These are phyloP conservation scores for Fusarium redolens DNA, from an alignment of 2,329 filamentous ascomycete genomes.

Conservation along the genomic window DNA sequence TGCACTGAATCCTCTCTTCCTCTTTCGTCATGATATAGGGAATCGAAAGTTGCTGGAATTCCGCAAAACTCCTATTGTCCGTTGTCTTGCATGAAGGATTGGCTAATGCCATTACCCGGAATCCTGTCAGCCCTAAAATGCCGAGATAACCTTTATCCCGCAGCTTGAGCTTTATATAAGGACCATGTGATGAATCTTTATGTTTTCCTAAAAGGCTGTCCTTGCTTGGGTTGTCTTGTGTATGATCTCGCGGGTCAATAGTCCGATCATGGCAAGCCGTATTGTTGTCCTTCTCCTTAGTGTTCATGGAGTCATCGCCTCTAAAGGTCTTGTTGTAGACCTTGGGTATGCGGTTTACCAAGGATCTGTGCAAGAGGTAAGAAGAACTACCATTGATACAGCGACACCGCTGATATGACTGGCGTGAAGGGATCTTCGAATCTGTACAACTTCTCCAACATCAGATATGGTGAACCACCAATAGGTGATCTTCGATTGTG, in stretches of 20 bases:
- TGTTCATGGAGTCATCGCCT: not conserved
- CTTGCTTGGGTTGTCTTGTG: too few species aligned
- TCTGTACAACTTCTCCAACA: not conserved
- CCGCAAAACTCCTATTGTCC: not conserved
- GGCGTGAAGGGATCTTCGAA: not conserved
- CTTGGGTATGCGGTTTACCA: not conserved
- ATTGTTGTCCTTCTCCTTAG: not conserved
- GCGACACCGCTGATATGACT: too few species aligned
- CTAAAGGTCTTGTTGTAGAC: not conserved
- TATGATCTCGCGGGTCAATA: not conserved
- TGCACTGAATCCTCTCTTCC: too few species aligned
- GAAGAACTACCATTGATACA: rapidly evolving
- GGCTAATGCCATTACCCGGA: not conserved
- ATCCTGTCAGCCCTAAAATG: not conserved
- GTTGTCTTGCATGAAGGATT: not conserved
- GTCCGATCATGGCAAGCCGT: not conserved
- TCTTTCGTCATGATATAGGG: not conserved
- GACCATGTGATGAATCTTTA: too few species aligned
- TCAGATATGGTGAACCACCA: not conserved
- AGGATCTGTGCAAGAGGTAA: not conserved
- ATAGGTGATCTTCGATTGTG: not conserved
- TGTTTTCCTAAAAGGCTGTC: too few species aligned
- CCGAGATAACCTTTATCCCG: not conserved
- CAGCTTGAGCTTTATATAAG: not conserved
- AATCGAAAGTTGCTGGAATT: not conserved